Conservation (phyloP, 139 green algal species). For the Nannochloris sp. region DNA sequence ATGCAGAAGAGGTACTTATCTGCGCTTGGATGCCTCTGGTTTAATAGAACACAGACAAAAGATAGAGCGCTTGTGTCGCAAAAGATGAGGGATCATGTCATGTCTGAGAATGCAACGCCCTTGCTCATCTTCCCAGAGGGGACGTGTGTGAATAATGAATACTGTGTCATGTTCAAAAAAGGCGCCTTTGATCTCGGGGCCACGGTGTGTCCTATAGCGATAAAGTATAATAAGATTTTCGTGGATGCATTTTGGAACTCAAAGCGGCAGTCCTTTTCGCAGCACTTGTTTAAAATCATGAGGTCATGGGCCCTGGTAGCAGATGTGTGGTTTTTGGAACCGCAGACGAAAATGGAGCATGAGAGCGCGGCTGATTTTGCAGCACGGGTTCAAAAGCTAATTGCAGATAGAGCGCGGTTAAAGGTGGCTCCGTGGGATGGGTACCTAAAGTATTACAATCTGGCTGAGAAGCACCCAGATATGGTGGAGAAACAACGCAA, state of each 20-base stretch:
- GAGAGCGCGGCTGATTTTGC: constrained; percentile 81
- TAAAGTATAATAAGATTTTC: constrained; percentile 99
- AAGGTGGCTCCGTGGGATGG: constrained; percentile 86
- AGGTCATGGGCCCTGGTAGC: constrained; percentile 89
- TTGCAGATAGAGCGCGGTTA: constrained; percentile 62
- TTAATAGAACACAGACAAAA: constrained; percentile 91
- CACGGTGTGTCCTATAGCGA: constrained; percentile 82
- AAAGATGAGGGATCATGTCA: constrained; percentile 77
- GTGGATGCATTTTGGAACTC: constrained; percentile 98
- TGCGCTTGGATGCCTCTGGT: constrained; percentile 90
- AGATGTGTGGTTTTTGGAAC: constrained; percentile 93
- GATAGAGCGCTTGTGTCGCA: constrained; percentile 72
- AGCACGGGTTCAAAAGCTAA: constrained; percentile 71
- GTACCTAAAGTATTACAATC: constrained; percentile 98
- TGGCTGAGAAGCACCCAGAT: constrained; percentile 71
- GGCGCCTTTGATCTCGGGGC: constrained; percentile 90
- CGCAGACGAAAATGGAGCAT: constrained; percentile 47
- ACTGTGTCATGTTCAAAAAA: constrained; percentile 97
- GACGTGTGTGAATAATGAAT: constrained; percentile 99
- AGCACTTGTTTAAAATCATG: constrained; percentile 89
- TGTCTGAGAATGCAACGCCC: constrained; percentile 55
- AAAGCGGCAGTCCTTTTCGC: constrained; percentile 79
- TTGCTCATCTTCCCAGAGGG: constrained; percentile 98
- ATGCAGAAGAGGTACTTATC: constrained; percentile 78
- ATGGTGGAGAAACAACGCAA: constrained; percentile 78